phyloP scores from a whole-genome alignment of 2,329 filamentous ascomycete genomes.

The Paecilomyces niveus region DNA sequence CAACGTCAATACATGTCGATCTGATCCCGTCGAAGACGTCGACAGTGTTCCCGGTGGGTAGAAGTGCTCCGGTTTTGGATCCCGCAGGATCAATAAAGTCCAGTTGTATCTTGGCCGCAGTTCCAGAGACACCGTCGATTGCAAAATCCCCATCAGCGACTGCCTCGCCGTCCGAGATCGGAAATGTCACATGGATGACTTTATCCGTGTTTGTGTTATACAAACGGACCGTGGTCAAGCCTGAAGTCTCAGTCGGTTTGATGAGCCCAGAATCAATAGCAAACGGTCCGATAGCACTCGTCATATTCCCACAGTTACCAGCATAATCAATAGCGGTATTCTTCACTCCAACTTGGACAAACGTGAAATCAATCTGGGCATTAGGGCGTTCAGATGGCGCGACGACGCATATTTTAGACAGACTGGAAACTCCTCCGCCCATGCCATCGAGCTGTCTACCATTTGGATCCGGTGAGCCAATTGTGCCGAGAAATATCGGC shows the following conservation, averaged over 20 bases:
- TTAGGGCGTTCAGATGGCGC: constrained; percentile 42
- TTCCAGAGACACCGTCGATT: constrained; percentile 59
- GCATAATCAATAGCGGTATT: constrained; percentile 56
- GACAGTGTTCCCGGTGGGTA: constrained; percentile 52
- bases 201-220: constrained; percentile 67
- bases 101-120: constrained; percentile 50
- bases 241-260: constrained; percentile 15
- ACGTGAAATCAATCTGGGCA: constrained; percentile 63
- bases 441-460: constrained; percentile 66
- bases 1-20: constrained; percentile 56
- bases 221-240: constrained; percentile 48
- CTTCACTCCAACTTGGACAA: constrained; percentile 60
- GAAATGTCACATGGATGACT: constrained; percentile 53
- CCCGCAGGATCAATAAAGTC: constrained; percentile 58
- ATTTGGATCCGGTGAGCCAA: constrained; percentile 60
- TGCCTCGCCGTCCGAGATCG: constrained; percentile 43
- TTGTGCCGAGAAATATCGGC: constrained; percentile 50
- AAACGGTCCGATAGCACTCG: constrained; percentile 58
- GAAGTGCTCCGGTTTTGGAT: constrained; percentile 54
- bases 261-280: constrained; percentile 52
- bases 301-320: constrained; percentile 73
- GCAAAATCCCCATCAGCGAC: constrained; percentile 48
- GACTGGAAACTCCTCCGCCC: constrained; percentile 60
- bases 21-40: constrained; percentile 46
- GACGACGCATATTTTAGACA: constrained; percentile 66